phyloP scores from a whole-genome alignment of 768 basidiomycete species.

The Pisolithus albus region DNA sequence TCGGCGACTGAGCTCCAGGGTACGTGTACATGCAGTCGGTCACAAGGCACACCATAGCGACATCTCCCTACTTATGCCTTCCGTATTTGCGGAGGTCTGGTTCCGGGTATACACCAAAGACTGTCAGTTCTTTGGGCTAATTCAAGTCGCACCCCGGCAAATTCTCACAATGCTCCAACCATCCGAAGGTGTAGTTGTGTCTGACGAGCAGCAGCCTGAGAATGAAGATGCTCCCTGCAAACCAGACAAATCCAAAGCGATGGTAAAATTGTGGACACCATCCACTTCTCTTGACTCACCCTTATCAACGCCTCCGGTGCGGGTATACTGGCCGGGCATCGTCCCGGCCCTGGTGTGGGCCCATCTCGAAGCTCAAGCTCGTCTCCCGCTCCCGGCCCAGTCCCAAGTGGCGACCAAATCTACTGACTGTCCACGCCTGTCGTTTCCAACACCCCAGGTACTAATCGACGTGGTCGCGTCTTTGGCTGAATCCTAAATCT shows the following conservation, averaged over 20 bases:
- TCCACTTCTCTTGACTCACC: conserved; percentile 31
- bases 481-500: conserved; percentile 23
- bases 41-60: conserved; percentile 44
- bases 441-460: neutral
- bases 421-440: neutral
- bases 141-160: conserved; percentile 62
- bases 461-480: conserved; percentile 10
- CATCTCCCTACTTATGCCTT: conserved; percentile 60
- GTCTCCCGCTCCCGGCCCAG: too few relatives aligned
- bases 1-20: neutral
- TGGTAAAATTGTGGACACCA: conserved; percentile 20
- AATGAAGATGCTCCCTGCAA: conserved; percentile 11
- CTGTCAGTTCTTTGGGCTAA: conserved; percentile 44
- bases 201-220: conserved; percentile 1
- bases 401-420: neutral
- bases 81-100: conserved; percentile 60
- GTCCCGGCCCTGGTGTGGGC: neutral
- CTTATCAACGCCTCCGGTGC: conserved; percentile 29
- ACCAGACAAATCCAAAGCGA: neutral
- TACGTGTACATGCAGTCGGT: conserved; percentile 29
- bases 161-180: conserved; percentile 25
- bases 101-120: conserved; percentile 67
- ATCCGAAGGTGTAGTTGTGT: neutral
- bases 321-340: conserved; percentile 4
- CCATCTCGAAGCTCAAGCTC: too few relatives aligned